Conservation (phyloP, 2,329 filamentous ascomycete species). For the Penicillium decumbens region DNA sequence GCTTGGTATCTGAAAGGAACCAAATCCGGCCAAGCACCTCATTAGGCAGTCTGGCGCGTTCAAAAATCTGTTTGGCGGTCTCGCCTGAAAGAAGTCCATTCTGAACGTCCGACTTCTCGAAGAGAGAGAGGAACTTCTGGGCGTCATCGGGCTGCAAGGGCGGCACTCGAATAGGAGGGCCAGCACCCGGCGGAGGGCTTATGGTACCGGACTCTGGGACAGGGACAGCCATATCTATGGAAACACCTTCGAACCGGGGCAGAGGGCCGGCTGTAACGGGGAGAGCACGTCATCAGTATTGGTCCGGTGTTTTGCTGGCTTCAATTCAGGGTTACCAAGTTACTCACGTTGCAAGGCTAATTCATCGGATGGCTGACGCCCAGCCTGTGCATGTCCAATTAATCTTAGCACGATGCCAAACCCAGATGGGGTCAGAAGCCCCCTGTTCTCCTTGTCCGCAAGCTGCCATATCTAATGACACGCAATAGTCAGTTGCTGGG, state of each 20-base stretch:
- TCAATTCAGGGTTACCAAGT: neutral
- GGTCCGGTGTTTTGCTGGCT: neutral
- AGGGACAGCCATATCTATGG: constrained; percentile 41
- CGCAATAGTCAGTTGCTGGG: constrained; percentile 5
- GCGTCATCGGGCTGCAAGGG: constrained; percentile 84
- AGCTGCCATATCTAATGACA: constrained; percentile 88
- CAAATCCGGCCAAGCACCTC: constrained; percentile 92
- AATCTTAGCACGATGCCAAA: constrained; percentile 90
- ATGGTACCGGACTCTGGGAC: constrained; percentile 49
- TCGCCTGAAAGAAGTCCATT: constrained; percentile 75
- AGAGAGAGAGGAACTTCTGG: constrained; percentile 79
- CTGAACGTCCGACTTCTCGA: constrained; percentile 79
- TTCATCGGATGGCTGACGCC: constrained; percentile 72
- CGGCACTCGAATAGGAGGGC: constrained; percentile 75
- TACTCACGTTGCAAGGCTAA: constrained; percentile 69
- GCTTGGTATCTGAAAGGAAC: constrained; percentile 90
- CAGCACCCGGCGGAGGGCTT: constrained; percentile 44
- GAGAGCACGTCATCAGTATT: constrained; percentile 8
- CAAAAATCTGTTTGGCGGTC: constrained; percentile 88
- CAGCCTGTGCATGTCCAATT: constrained; percentile 91
- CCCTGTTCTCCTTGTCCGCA: constrained; percentile 92
- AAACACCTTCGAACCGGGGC: constrained; percentile 82
- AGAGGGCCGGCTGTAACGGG: constrained; percentile 62
- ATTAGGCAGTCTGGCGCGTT: constrained; percentile 83
- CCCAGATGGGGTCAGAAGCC: constrained; percentile 84